A percentile compares a stretch with the other conserved stretches of the same genome.
Conservation (phyloP, 1,284 basidiomycete genomes). For the Pseudomicrostroma phylloplanum region DNA sequence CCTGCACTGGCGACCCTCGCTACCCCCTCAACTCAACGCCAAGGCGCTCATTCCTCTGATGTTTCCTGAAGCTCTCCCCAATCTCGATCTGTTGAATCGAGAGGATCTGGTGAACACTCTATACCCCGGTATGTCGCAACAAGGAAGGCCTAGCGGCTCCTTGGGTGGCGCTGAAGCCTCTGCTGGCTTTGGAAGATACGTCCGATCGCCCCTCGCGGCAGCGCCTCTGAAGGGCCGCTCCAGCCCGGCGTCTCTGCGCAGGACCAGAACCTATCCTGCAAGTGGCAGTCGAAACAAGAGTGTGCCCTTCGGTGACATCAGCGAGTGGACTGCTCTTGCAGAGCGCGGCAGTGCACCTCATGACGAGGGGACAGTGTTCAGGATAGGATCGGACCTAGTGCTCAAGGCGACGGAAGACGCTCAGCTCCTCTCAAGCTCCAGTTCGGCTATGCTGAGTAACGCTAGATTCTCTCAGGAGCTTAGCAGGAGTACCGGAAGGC, state of each 20-base stretch:
- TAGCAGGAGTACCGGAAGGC: conserved; percentile 29
- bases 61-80: conserved; percentile 37
- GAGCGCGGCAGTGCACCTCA: neutral
- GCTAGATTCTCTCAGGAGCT: conserved; percentile 41
- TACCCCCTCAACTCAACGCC: conserved; percentile 9
- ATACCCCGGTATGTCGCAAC: no score
- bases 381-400: conserved; percentile 35
- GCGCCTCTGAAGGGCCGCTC: conserved; percentile 26
- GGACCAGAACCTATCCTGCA: conserved; percentile 19
- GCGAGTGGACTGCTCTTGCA: conserved; percentile 21
- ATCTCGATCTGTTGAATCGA: conserved; percentile 29
- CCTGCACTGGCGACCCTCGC: conserved; percentile 18
- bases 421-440: conserved; percentile 18
- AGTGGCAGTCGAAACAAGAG: conserved; percentile 9
- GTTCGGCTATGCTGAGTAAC: conserved; percentile 30
- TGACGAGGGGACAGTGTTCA: conserved; percentile 14
- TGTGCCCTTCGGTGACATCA: conserved; percentile 24
- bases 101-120: neutral
- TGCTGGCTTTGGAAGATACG: neutral
- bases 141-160: no score
- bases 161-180: neutral
- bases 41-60: conserved; percentile 28
- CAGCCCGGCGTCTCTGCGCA: neutral
- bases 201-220: conserved; percentile 17
- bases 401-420: conserved; percentile 24